Conservation (phyloP, 441 rosid species). For the Kokia cookei region DNA sequence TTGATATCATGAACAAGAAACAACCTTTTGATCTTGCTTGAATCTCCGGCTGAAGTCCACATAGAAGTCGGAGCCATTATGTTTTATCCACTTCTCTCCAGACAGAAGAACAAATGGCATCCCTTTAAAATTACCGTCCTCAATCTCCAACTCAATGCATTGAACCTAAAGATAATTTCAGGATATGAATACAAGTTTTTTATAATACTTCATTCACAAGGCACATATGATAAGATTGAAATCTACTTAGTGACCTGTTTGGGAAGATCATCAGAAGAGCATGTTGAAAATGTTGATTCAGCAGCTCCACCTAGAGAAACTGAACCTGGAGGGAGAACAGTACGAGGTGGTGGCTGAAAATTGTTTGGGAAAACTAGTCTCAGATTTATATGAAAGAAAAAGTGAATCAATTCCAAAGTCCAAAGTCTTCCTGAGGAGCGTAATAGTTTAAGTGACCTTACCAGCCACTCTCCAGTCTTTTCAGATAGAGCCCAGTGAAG, state of each 20-base stretch:
- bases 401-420: constrained; percentile 13
- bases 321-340: constrained; percentile 69
- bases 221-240: constrained; percentile 10
- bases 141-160: constrained; percentile 64
- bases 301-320: constrained; percentile 49
- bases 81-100: constrained; percentile 81
- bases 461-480: constrained; percentile 85
- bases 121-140: constrained; percentile 64
- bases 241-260: constrained; percentile 42
- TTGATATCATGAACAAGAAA: neutral
- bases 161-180: constrained; percentile 52
- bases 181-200: constrained; percentile 4
- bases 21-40: constrained; percentile 44
- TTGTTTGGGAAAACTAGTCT: constrained; percentile 20
- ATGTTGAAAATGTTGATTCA: constrained; percentile 48
- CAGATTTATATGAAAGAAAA: neutral
- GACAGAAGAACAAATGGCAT: constrained; percentile 84
- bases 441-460: constrained; percentile 34
- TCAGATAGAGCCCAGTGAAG: constrained; percentile 97
- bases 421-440: constrained; percentile 1
- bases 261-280: constrained; percentile 42
- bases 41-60: constrained; percentile 42
- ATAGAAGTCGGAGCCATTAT: constrained; percentile 39
- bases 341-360: constrained; percentile 79
- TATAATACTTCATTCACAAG: constrained; percentile 1